Evolutionary conservation across 1,139 yeast species (phyloP).

Genomic region (Debaryomyces fabryi): DNA sequence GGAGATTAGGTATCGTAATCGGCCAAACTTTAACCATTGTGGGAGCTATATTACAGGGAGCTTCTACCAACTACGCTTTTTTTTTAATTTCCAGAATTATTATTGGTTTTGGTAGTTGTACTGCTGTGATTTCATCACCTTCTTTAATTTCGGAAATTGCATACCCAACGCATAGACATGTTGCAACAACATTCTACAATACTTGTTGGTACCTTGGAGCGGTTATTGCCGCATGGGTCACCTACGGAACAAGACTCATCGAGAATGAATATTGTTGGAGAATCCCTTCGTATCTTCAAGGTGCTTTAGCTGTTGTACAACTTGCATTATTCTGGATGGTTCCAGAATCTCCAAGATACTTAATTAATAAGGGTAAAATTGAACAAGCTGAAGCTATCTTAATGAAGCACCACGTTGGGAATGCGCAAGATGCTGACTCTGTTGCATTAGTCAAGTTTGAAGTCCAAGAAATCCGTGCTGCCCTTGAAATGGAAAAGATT

Average conservation of each 20-base stretch:
- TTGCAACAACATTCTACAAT: constrained; percentile 49
- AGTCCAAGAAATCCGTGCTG: constrained; percentile 46
- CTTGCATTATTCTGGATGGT: constrained; percentile 32
- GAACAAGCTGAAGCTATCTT: constrained; percentile 46
- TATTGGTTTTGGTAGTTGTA: constrained; percentile 45
- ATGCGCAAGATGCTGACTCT: constrained; percentile 30
- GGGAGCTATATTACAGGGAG: constrained; percentile 48
- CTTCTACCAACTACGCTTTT: constrained; percentile 40
- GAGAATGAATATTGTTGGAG: constrained; percentile 39
- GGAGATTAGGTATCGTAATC: constrained; percentile 31
- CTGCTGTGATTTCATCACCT: constrained; percentile 43
- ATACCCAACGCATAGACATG: constrained; percentile 52
- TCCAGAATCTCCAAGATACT: constrained; percentile 53
- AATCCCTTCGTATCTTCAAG: constrained; percentile 51
- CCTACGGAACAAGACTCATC: constrained; percentile 47
- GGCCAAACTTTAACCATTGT: constrained; percentile 31
- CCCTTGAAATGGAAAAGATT: constrained; percentile 37
- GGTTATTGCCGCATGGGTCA: constrained; percentile 55
- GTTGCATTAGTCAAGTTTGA: constrained; percentile 45
- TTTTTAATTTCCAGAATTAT: constrained; percentile 42
- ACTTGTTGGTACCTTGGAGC: constrained; percentile 58
- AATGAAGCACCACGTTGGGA: constrained; percentile 44
- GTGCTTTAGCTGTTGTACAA: constrained; percentile 33
- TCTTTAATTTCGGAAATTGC: constrained; percentile 44
- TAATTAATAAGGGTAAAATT: constrained; percentile 38